phyloP scores from a whole-genome alignment of 2,329 filamentous ascomycete genomes.

The Colletotrichum incanum region DNA sequence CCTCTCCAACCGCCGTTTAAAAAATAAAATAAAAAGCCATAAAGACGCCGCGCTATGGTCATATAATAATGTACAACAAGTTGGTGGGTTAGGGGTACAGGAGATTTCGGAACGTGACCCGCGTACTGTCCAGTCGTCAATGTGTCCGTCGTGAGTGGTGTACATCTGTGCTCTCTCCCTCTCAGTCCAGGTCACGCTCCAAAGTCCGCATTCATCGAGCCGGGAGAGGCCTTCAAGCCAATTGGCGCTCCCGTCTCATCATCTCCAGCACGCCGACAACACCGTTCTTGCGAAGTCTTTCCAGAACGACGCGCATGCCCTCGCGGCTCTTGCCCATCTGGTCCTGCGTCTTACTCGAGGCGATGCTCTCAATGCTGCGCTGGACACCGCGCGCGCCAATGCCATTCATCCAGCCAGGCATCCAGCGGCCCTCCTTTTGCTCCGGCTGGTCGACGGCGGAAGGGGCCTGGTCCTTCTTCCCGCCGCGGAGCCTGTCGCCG shows the following conservation, averaged over 20 bases:
- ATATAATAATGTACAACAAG: conserved; percentile 52
- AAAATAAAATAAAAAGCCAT: conserved; percentile 40
- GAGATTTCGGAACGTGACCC: conserved; percentile 9
- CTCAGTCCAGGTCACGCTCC: conserved; percentile 30
- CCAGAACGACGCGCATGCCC: conserved; percentile 86
- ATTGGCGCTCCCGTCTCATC: conserved; percentile 60
- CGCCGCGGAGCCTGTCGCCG: conserved; percentile 76
- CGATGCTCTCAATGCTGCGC: conserved; percentile 84
- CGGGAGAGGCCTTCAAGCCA: conserved; percentile 24
- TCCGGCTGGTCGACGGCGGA: conserved; percentile 54
- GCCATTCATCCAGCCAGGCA: conserved; percentile 66
- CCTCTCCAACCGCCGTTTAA: conserved; percentile 22
- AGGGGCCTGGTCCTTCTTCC: conserved; percentile 61
- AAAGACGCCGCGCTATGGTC: conserved; percentile 56
- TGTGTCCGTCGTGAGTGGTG: conserved; percentile 24
- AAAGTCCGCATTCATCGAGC: not conserved
- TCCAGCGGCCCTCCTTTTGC: conserved; percentile 63
- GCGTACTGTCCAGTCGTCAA: conserved; percentile 17
- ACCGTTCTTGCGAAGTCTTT: conserved; percentile 74
- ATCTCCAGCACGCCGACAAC: conserved; percentile 73
- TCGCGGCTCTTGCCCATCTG: conserved; percentile 86
- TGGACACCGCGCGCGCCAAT: conserved; percentile 83
- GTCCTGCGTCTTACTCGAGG: conserved; percentile 82
- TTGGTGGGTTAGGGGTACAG: conserved; percentile 33
- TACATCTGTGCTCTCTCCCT: conserved; percentile 27